These are phyloP conservation scores for Aspergillus sp. DNA, from an alignment of 2,329 filamentous ascomycete species.

Conservation along the genomic window DNA sequence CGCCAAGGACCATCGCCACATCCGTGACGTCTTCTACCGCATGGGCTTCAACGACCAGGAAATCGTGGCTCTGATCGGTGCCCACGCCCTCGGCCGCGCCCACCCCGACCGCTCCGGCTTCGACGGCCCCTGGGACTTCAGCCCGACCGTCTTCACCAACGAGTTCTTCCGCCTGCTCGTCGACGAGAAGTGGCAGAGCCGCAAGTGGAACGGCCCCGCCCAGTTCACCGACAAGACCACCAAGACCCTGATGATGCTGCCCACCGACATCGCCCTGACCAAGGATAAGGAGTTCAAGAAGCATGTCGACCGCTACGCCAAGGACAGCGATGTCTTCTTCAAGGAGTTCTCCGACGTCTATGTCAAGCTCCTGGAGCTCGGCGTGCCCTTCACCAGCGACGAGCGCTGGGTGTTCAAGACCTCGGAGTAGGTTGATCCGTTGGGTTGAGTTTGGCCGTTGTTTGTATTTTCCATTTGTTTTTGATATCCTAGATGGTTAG, in stretches of 20 bases:
- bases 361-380: conserved; percentile 85
- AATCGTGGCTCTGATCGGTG: conserved; percentile 85
- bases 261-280: conserved; percentile 82
- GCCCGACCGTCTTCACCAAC: conserved; percentile 87
- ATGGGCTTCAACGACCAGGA: conserved; percentile 98
- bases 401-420: conserved; percentile 65
- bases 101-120: conserved; percentile 87
- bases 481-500: conserved; percentile 22
- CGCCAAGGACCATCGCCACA: conserved; percentile 72
- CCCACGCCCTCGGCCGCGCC: conserved; percentile 84
- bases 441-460: conserved; percentile 3
- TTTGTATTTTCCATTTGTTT: conserved; percentile 9
- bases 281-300: conserved; percentile 84
- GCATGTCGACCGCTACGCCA: conserved; percentile 82
- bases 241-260: conserved; percentile 95
- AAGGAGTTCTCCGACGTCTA: conserved; percentile 82
- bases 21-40: conserved; percentile 88
- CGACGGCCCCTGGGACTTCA: conserved; percentile 89
- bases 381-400: conserved; percentile 77
- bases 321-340: conserved; percentile 90
- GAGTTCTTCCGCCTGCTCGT: conserved; percentile 88
- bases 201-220: conserved; percentile 87
- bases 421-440: conserved; percentile 30
- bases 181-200: conserved; percentile 88
- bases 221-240: conserved; percentile 87